phyloP scores from a whole-genome alignment of 805 yeast genomes.

The Ogataea neopini region DNA sequence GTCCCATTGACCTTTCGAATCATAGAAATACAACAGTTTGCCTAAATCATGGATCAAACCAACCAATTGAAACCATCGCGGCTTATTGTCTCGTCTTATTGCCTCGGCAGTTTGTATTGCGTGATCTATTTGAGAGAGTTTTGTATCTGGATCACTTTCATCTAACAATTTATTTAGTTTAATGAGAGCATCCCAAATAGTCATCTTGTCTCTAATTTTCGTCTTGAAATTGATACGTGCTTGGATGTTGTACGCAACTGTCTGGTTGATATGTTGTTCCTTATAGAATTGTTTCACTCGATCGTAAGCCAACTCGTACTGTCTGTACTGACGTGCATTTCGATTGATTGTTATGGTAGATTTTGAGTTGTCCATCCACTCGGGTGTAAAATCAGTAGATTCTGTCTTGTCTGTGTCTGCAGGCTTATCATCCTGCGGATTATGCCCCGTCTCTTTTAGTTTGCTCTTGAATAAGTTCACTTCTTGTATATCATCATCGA shows the following conservation, averaged over 20 bases:
- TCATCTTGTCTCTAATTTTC: constrained; percentile 63
- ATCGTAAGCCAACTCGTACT: constrained; percentile 68
- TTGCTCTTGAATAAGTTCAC: constrained; percentile 39
- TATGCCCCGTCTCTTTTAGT: constrained; percentile 25
- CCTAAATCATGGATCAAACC: constrained; percentile 75
- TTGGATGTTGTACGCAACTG: constrained; percentile 70
- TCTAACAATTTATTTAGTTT: constrained; percentile 62
- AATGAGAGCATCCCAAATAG: constrained; percentile 70
- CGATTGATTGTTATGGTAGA: constrained; percentile 24
- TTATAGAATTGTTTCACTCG: constrained; percentile 65
- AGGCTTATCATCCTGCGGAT: constrained; percentile 1
- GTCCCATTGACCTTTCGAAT: constrained; percentile 77
- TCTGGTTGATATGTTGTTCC: constrained; percentile 69
- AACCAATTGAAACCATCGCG: constrained; percentile 75
- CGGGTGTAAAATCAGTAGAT: no score
- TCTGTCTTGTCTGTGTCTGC: not conserved
- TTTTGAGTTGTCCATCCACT: constrained; percentile 27
- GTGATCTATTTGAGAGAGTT: constrained; percentile 71
- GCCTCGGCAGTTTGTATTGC: constrained; percentile 79
- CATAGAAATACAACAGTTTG: constrained; percentile 65
- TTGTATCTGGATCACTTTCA: constrained; percentile 76
- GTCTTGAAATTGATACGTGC: constrained; percentile 73
- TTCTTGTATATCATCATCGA: constrained; percentile 46
- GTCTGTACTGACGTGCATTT: constrained; percentile 48
- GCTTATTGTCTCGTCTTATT: constrained; percentile 63